These are phyloP conservation scores for Schizophyllum commune DNA, from an alignment of 1,284 basidiomycete genomes.

Conservation along the genomic window DNA sequence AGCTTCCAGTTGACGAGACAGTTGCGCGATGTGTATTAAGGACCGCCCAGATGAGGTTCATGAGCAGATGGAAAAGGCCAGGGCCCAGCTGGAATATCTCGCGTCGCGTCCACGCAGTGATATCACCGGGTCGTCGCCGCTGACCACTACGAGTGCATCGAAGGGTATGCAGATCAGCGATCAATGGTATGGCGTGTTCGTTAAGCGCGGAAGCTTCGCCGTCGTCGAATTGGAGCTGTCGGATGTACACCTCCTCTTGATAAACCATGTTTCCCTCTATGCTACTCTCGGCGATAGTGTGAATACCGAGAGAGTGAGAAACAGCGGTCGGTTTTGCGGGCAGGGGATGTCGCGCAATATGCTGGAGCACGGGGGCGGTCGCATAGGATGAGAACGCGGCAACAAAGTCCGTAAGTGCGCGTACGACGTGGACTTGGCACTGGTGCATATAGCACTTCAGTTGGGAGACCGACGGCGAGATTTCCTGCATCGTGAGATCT, in stretches of 20 bases:
- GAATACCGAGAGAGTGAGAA: conserved; percentile 10
- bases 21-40: conserved; percentile 11
- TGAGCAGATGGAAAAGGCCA: conserved; percentile 20
- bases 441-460: conserved; percentile 7
- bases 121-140: conserved; percentile 10
- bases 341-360: conserved; percentile 9
- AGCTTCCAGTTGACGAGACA: conserved; percentile 8
- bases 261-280: conserved; percentile 2
- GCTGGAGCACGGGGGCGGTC: conserved; percentile 10
- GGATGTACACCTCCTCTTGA: conserved; percentile 1
- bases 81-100: conserved; percentile 19
- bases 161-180: background rate
- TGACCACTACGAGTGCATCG: background rate
- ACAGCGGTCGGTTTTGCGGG: conserved; percentile 13
- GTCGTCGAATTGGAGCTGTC: background rate
- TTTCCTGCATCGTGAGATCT: conserved; percentile 13
- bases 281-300: conserved; percentile 20
- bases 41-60: conserved; percentile 21
- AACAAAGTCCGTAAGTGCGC: conserved; percentile 1
- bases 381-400: conserved; percentile 6
- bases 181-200: conserved; percentile 1
- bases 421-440: conserved; percentile 5
- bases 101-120: conserved; percentile 15
- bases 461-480: conserved; percentile 6
- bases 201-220: background rate